Evolutionary conservation across 1,284 basidiomycete genomes (phyloP), one percentile per base, ranked within the genome.

Genomic region (Blastosporella zonata): DNA sequence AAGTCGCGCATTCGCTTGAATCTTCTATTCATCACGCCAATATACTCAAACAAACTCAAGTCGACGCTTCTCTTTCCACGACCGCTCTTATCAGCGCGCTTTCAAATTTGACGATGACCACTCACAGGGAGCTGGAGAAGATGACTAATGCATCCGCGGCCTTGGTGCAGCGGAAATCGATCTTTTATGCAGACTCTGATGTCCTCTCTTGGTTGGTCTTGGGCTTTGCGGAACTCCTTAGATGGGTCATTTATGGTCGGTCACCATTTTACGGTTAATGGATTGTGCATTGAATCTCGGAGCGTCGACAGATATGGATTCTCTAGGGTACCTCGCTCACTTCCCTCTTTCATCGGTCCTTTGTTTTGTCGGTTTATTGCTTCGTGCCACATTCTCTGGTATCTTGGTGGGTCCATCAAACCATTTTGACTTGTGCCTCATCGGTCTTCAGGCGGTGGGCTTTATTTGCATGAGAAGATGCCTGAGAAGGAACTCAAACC

Each of bases 101-200:
- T 21, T 56, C 64, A 5, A 61, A 62, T 13, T 61, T 80, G 18
- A 66, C 71, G 1, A 57, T 62, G 31, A 67, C 64, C 7, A 65
- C 74, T 0, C 67, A 68, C 21, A 47, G 49, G 1, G 77, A 77
- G 49, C 63, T 81, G 44, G 59, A 64, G 47, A 70, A 67, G 43
- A 72, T 81, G 4, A 43, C 12, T 50, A 81, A 79, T 51, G 60
- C 56, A 7, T 75, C 79, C 27, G 52, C 55, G 10, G 41, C 37
- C 8, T 38, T 50, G n/a, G 45, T 58, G 12, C 46, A 53, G 20
- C 46, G 44, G 48, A 50, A 45, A 35, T 10, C 23, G 10, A 38
- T 47, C 12, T 21, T 46, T 28, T 21, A 40, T 15, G 15, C 25
- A 4, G 20, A 52, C 9, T 31, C 28, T 20, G 28, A 36, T 13